These are phyloP conservation scores for Bacterosira constricta DNA, from an alignment of 108 stramenopile species.

Conservation along the genomic window DNA sequence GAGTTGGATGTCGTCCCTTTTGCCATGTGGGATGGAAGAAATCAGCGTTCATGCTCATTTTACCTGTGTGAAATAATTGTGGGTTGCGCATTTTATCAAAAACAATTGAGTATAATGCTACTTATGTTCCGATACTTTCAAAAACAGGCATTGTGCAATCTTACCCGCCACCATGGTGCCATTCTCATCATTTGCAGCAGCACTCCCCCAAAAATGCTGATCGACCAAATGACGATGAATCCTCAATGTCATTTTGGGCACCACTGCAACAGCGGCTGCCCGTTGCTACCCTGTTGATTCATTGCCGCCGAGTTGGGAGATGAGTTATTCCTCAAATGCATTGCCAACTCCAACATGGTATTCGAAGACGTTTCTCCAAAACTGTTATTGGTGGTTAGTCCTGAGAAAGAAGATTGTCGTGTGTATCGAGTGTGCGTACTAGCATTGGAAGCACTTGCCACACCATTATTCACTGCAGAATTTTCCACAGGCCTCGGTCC, in stretches of 20 bases:
- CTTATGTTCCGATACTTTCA: too few species aligned
- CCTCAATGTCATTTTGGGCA: constrained; percentile 55
- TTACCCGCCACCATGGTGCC: constrained; percentile 56
- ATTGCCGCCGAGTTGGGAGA: not conserved
- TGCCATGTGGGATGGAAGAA: constrained; percentile 75
- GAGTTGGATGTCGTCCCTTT: not conserved
- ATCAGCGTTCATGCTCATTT: constrained; percentile 58
- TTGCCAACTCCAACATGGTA: not conserved
- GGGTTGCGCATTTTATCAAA: too few species aligned
- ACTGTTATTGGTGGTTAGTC: too few species aligned
- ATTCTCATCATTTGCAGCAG: constrained; percentile 55
- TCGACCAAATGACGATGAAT: constrained; percentile 81
- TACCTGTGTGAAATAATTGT: constrained; percentile 18
- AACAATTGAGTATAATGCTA: too few species aligned
- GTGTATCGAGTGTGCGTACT: too few species aligned
- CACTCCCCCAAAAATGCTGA: constrained; percentile 63
- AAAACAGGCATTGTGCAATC: too few species aligned
- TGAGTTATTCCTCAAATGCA: not conserved
- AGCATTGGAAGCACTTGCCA: too few species aligned
- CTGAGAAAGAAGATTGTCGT: too few species aligned
- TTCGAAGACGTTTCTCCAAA: too few species aligned
- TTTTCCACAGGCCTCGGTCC: too few species aligned
- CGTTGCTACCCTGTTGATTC: not conserved
- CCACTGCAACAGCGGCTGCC: not conserved
- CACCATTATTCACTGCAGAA: too few species aligned